Base-by-base conservation (phyloP, 805 yeast genomes). In the Clavispora asparagi region DNA sequence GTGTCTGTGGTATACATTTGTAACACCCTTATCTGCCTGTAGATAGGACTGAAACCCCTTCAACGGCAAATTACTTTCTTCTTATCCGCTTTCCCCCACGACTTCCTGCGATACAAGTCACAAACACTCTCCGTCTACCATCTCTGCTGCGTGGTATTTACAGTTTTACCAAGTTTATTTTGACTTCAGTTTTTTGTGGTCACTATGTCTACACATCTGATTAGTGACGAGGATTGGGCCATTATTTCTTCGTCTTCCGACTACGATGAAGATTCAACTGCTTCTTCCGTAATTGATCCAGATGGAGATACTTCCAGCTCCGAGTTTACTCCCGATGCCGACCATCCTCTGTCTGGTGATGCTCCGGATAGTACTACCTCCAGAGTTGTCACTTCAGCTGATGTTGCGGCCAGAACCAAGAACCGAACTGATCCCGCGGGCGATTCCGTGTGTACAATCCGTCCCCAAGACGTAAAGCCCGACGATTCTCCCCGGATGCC, bases 171-270 rank as follows among this genome's bases (percentile, higher is more conserved):
- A 16, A 33, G 6, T 17, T 33, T 16, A 7, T 33, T 33, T 10
- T 9, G 17, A 31, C 25, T 17, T 9, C n/a, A n/a, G 35, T 25
- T 33, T 17, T 33, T 33, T 33, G 37, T 33, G 37, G 23, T 9
- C 13, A 33, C 16, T 25, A 33, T 33, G 37, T 17, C 37, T 33
- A 33, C 37, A 7, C 16, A 33, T 17, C 23, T 33, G 37, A 33
- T 33, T 9, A 33, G 23, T 11, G 75, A 71, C 40, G 76, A 71
- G 57, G 76, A 71, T 40, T 71, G 76, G 76, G 64, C 76, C 7
- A 66, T 71, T 36, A 71, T 71, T 17, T 68, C 73, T 8, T 70
- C 75, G 10, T 63, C 65, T 33, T 70, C 75, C 1, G 76, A 71
- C 38, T 46, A 64, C 37, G 70, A 66, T 31, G 73, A 67, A 12